These are phyloP conservation scores for Viridothelium virens DNA, from an alignment of 495 filamentous ascomycete species.

Conservation along the genomic window DNA sequence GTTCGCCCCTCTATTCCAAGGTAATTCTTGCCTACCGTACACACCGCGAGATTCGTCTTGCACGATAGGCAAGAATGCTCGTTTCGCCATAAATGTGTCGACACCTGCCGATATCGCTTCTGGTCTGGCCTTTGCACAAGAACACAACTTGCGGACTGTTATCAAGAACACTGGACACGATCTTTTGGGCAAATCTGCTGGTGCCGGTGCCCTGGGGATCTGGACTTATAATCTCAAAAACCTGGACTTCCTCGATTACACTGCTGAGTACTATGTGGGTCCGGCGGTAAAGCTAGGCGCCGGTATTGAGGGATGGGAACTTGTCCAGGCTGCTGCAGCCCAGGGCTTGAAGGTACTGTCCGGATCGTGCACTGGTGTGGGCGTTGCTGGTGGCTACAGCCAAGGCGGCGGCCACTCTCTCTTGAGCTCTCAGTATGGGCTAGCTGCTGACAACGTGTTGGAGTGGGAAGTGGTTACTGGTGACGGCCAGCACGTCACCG, in stretches of 20 bases:
- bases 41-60: neutral
- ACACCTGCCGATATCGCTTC: neutral
- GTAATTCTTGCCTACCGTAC: neutral
- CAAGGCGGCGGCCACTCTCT: conserved; percentile 19
- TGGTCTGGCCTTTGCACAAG: conserved; percentile 14
- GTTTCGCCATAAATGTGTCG: conserved; percentile 15
- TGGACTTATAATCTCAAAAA: conserved; percentile 38
- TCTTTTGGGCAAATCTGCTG: conserved; percentile 23
- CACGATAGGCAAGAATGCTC: conserved; percentile 11
- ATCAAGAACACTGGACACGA: conserved; percentile 21
- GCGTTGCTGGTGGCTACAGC: conserved; percentile 13
- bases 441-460: conserved; percentile 16
- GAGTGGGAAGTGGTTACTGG: conserved; percentile 13
- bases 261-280: conserved; percentile 2
- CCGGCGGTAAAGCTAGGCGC: conserved; percentile 14
- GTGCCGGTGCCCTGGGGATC: conserved; percentile 36
- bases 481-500: conserved; percentile 13
- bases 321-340: conserved; percentile 4
- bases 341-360: conserved; percentile 2
- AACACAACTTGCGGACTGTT: conserved; percentile 14
- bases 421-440: conserved; percentile 5
- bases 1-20: neutral
- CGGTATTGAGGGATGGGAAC: conserved; percentile 10
- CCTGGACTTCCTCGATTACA: conserved; percentile 24
- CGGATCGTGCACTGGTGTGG: conserved; percentile 13